phyloP scores from a whole-genome alignment of 257 asterid genomes.

The Catharanthus roseus region DNA sequence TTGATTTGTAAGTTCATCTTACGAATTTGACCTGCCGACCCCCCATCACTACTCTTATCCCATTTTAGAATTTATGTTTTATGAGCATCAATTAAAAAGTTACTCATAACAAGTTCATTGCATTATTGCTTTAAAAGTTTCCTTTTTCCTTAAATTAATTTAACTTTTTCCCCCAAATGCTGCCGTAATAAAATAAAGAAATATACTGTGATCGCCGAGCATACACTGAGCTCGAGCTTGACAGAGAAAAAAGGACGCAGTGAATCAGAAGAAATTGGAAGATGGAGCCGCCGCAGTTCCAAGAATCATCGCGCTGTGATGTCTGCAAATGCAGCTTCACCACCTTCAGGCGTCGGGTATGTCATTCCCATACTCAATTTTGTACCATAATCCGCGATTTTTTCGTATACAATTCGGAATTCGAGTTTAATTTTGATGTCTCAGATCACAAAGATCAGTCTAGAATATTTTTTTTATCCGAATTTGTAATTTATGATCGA shows the following conservation, averaged over 20 bases:
- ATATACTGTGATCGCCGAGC: background rate
- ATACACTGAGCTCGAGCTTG: background rate
- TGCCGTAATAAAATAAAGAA: too few relatives aligned
- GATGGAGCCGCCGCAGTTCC: constrained; percentile 77
- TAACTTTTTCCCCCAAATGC: too few relatives aligned
- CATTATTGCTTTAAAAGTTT: too few relatives aligned
- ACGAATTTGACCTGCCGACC: too few relatives aligned
- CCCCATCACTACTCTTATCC: too few relatives aligned
- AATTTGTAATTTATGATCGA: background rate
- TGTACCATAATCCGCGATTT: background rate
- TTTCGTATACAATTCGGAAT: background rate
- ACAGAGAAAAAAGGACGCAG: background rate
- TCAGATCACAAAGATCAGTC: background rate
- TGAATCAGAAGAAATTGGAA: background rate
- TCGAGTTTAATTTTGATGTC: constrained; percentile 9
- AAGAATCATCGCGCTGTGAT: constrained; percentile 86
- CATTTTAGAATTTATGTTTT: too few relatives aligned
- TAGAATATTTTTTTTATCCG: background rate
- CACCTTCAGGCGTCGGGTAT: constrained; percentile 95
- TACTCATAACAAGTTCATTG: too few relatives aligned
- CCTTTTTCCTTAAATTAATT: too few relatives aligned
- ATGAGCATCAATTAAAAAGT: too few relatives aligned
- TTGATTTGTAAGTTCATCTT: too few relatives aligned
- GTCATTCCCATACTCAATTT: background rate
- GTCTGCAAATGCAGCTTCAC: constrained; percentile 95